phyloP scores from a whole-genome alignment of 768 basidiomycete species.

The Agaricus blazei region DNA sequence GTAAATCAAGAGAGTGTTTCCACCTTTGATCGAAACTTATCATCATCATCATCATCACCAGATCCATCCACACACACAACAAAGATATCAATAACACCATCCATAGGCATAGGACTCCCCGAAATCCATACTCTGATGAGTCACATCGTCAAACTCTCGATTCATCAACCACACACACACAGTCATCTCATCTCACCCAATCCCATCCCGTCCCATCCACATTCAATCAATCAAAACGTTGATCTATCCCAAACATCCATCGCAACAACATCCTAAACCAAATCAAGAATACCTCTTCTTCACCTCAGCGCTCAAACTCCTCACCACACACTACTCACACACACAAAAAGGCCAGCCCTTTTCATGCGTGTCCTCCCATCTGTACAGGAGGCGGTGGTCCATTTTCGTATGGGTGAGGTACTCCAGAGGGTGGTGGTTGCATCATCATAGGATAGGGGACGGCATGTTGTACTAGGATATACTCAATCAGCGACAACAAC shows the following conservation, averaged over 20 bases:
- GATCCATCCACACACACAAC: not conserved
- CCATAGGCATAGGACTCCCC: not conserved
- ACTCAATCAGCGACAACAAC: not conserved
- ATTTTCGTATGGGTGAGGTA: conserved; percentile 71
- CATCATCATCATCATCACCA: not conserved
- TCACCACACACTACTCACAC: not conserved
- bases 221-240: not conserved
- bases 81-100: too few species aligned
- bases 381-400: conserved; percentile 63
- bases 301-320: not conserved
- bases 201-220: not conserved
- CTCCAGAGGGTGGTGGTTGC: conserved; percentile 56
- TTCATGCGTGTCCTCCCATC: conserved; percentile 75
- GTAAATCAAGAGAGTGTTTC: not conserved
- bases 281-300: not conserved
- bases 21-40: not conserved
- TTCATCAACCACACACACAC: too few species aligned
- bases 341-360: not conserved
- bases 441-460: conserved; percentile 92
- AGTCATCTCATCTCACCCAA: not conserved
- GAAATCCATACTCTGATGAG: not conserved
- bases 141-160: not conserved
- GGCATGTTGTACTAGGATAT: conserved; percentile 69
- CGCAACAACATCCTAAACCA: not conserved
- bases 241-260: not conserved